Percentiles rank a stretch among this genome's conserved stretches.
phyloP scores from a whole-genome alignment of 1,284 basidiomycete genomes.

The Takashimella tepidaria region DNA sequence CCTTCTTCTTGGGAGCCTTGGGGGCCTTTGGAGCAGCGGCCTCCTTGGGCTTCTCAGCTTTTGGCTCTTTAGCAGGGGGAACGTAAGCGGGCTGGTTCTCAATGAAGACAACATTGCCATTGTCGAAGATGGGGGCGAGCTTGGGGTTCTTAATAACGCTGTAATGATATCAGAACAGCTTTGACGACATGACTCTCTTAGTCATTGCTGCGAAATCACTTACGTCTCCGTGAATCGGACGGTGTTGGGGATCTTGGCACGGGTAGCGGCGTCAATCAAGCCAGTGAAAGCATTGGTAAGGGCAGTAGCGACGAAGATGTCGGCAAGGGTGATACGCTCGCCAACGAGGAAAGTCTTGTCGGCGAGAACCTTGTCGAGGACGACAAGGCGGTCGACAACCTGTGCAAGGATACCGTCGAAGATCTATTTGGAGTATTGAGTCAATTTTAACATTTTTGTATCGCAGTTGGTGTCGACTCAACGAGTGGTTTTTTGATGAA shows the following conservation, averaged over 20 bases:
- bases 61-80: conserved; percentile 69
- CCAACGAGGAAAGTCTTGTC: conserved; percentile 85
- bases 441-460: too few species aligned
- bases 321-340: conserved; percentile 90
- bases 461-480: too few species aligned
- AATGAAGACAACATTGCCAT: conserved; percentile 56
- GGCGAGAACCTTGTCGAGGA: conserved; percentile 69
- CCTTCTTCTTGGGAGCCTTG: conserved; percentile 58
- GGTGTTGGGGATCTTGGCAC: conserved; percentile 67
- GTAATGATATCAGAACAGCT: conserved; percentile 15
- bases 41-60: conserved; percentile 49
- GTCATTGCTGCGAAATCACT: conserved; percentile 11
- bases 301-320: conserved; percentile 64
- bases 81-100: conserved; percentile 69
- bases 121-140: conserved; percentile 59
- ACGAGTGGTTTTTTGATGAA: not conserved
- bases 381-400: not conserved
- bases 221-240: conserved; percentile 75
- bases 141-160: conserved; percentile 72
- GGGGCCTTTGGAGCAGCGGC: conserved; percentile 53
- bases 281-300: conserved; percentile 52
- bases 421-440: not conserved
- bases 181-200: not conserved
- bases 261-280: conserved; percentile 61
- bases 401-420: not conserved